A percentile compares a stretch with the other conserved stretches of the same genome.
These are phyloP conservation scores for Lyophyllum semitale DNA, from an alignment of 768 basidiomycete species.

Conservation along the genomic window DNA sequence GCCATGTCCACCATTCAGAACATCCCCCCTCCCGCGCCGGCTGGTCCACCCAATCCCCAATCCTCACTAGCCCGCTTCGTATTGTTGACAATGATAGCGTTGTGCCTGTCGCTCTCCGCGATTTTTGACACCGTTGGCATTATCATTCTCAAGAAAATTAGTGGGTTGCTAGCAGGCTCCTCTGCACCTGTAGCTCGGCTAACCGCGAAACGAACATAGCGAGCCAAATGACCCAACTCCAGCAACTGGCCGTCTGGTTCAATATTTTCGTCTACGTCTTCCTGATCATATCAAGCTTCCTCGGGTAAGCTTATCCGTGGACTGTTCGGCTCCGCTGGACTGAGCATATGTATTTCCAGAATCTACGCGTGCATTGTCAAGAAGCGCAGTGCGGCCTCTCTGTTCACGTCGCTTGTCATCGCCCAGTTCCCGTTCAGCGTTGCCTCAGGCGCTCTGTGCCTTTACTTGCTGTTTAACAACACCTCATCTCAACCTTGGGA, in stretches of 20 bases:
- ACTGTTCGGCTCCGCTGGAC: neutral
- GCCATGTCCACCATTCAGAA: slow-evolving; percentile 1
- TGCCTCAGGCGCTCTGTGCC: slow-evolving; percentile 26
- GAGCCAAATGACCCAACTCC: slow-evolving; percentile 15
- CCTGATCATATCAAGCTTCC: slow-evolving; percentile 13
- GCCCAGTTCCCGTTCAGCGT: slow-evolving; percentile 30
- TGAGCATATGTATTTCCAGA: slow-evolving; percentile 1
- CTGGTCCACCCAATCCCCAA: slow-evolving; percentile 10
- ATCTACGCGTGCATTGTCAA: slow-evolving; percentile 17
- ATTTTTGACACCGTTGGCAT: slow-evolving; percentile 14
- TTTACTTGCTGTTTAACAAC: slow-evolving; percentile 27
- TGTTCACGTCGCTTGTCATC: slow-evolving; percentile 22
- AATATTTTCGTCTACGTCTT: slow-evolving; percentile 19
- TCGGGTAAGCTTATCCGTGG: slow-evolving; percentile 17
- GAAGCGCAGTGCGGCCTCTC: slow-evolving; percentile 8
- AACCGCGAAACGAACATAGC: slow-evolving; percentile 3
- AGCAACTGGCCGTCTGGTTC: slow-evolving; percentile 20
- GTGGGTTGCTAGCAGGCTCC: neutral
- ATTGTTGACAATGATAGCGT: neutral
- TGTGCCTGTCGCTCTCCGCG: slow-evolving; percentile 11
- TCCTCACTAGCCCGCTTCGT: slow-evolving; percentile 9
- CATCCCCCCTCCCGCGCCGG: neutral
- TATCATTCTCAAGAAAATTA: slow-evolving; percentile 5
- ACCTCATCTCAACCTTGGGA: slow-evolving; percentile 8
- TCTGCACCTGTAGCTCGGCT: neutral